Evolutionary conservation across 768 basidiomycete genomes (phyloP).

Genomic region (Serpula lacrymans): DNA sequence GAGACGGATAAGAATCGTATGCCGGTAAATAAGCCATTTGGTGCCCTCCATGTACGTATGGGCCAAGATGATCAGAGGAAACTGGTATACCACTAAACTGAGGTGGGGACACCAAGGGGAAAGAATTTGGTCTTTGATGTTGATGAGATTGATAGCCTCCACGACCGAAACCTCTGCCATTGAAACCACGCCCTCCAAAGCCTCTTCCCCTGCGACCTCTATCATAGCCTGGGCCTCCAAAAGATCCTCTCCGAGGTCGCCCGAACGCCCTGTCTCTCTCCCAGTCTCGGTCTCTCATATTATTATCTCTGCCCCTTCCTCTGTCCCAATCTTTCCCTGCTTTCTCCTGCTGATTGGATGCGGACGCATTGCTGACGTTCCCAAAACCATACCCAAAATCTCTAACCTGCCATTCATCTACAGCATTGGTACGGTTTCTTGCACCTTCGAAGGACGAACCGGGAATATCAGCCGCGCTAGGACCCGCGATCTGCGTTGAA

Average conservation of each 20-base stretch:
- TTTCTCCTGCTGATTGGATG: conserved; percentile 15
- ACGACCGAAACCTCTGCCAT: conserved; percentile 31
- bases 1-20: conserved; percentile 27
- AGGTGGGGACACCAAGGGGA: conserved; percentile 25
- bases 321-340: conserved; percentile 20
- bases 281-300: conserved; percentile 20
- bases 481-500: no score
- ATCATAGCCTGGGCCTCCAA: conserved; percentile 18
- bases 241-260: conserved; percentile 33
- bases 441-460: no score
- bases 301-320: conserved; percentile 15
- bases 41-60: conserved; percentile 26
- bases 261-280: conserved; percentile 13
- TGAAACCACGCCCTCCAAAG: conserved; percentile 35
- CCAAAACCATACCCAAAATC: conserved; percentile 69
- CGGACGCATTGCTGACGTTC: conserved; percentile 22
- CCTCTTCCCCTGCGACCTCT: conserved; percentile 35
- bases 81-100: conserved; percentile 29
- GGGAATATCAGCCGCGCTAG: no score
- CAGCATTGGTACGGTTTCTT: no score
- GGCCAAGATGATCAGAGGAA: conserved; percentile 20
- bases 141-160: conserved; percentile 29
- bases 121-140: conserved; percentile 30
- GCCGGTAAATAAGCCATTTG: conserved; percentile 18
- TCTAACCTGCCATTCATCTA: conserved; percentile 44